These are phyloP conservation scores for Gamarada debralockiae DNA, from an alignment of 495 filamentous ascomycete species.

Conservation along the genomic window DNA sequence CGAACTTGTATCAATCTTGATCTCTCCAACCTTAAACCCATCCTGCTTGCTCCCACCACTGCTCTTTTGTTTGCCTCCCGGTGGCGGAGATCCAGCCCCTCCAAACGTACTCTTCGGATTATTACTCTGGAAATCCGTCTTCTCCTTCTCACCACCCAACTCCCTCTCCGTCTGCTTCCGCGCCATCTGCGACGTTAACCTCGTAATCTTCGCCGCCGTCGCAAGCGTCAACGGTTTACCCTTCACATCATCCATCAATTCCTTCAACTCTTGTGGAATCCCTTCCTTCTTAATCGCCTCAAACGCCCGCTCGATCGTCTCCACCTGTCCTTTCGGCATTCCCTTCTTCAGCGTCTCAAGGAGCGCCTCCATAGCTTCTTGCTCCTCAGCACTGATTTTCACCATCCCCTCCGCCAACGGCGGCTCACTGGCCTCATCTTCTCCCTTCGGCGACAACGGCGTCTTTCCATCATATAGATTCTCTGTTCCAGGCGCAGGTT, in stretches of 20 bases:
- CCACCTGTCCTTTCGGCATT: conserved; percentile 38
- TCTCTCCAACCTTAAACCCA: conserved; percentile 21
- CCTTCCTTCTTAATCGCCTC: conserved; percentile 46
- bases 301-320: conserved; percentile 37
- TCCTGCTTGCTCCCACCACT: conserved; percentile 23
- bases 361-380: conserved; percentile 37
- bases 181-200: conserved; percentile 39
- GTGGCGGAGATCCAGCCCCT: conserved; percentile 16
- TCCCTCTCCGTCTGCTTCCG: conserved; percentile 30
- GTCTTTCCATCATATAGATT: conserved; percentile 34
- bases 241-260: conserved; percentile 40
- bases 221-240: conserved; percentile 39
- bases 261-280: conserved; percentile 44
- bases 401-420: conserved; percentile 25
- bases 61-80: conserved; percentile 22
- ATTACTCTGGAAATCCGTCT: conserved; percentile 9
- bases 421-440: conserved; percentile 8
- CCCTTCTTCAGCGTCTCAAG: conserved; percentile 41
- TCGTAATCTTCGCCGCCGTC: conserved; percentile 44
- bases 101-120: conserved; percentile 20
- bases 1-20: conserved; percentile 29
- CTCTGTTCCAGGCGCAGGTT: conserved; percentile 42
- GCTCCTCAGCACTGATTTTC: conserved; percentile 34
- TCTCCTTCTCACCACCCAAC: conserved; percentile 13
- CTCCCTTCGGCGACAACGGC: conserved; percentile 31